Conservation (phyloP, 768 basidiomycete genomes). For the Naganishia kalamii region DNA sequence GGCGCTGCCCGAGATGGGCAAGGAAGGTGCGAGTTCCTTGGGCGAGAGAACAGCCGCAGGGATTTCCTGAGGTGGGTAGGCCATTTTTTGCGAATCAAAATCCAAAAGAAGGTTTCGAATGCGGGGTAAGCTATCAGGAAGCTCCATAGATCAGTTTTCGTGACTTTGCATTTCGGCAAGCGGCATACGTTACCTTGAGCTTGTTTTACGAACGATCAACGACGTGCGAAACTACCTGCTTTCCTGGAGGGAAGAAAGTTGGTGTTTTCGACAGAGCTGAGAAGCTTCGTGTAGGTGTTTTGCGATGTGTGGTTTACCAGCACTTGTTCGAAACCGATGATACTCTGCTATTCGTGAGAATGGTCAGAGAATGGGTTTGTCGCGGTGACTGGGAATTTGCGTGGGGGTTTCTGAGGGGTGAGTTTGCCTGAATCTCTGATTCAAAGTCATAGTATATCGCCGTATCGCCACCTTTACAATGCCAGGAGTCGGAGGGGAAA, state of each 20-base stretch:
- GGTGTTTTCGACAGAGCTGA: neutral
- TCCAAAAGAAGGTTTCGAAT: neutral
- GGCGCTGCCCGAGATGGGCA: slow-evolving; percentile 9
- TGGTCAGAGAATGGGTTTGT: slow-evolving; percentile 11
- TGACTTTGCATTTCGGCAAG: neutral
- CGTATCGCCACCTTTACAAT: neutral
- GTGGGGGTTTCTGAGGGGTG: neutral
- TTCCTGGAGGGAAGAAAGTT: slow-evolving; percentile 16
- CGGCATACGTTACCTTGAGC: neutral
- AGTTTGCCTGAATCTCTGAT: neutral
- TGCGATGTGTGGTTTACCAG: slow-evolving; percentile 8
- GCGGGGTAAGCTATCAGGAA: neutral
- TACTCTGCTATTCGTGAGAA: neutral
- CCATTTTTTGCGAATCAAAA: slow-evolving; percentile 9
- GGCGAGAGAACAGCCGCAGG: slow-evolving; percentile 31
- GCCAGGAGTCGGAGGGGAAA: neutral
- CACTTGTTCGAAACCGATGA: neutral
- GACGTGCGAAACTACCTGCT: slow-evolving; percentile 1
- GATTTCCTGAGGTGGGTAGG: slow-evolving; percentile 34
- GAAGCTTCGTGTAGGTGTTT: neutral
- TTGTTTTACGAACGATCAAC: neutral
- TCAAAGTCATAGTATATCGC: too few relatives aligned
- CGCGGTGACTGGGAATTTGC: slow-evolving; percentile 4
- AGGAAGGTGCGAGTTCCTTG: slow-evolving; percentile 18
- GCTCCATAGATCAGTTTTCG: neutral